Evolutionary conservation across 495 filamentous ascomycete species (phyloP), one percentile per base, ranked within the genome.

Genomic region (Bacidia gigantensis): DNA sequence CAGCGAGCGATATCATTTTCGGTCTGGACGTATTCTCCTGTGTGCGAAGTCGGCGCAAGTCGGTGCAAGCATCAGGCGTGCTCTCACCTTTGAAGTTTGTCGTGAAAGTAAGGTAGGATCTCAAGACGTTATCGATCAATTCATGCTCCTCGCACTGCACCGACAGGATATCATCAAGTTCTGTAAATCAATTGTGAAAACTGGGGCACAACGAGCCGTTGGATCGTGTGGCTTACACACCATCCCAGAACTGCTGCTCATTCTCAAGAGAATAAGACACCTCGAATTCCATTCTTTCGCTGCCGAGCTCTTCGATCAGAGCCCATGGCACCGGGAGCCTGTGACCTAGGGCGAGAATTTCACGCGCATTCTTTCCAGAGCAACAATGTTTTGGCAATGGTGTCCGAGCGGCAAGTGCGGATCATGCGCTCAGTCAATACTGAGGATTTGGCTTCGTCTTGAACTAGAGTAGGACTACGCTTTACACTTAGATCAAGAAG

Each of bases 191-290:
- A n/a, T n/a, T n/a, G n/a, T n/a, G n/a, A n/a, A n/a, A n/a, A n/a
- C n/a, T n/a, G n/a, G n/a, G n/a, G n/a, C n/a, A n/a, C n/a, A n/a
- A n/a, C n/a, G n/a, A n/a, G n/a, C n/a, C n/a, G n/a, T n/a, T 52
- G 51, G 53, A 5, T 5, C 49, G 40, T 42, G 26, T 51, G 62
- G 50, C 56, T 58, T 61, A 58, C 58, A 65, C 62, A 95, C 90
- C 85, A 68, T 80, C 72, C 92, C 92, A 96, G 70, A 96, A 92
- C 68, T 95, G 85, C 64, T 89, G 77, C 71, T 90, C 88, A 67
- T 79, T 83, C 67, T 94, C 87, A 63, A 86, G 72, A 60, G 70
- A 71, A 64, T 77, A 80, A 59, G 73, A 77, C 58, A 76, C 77
- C 66, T 86, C 83, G 57, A 76, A 72, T 55, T 84, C 82, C 74